phyloP scores from a whole-genome alignment of 1,284 basidiomycete species.

The Paramarasmius palmivorus region DNA sequence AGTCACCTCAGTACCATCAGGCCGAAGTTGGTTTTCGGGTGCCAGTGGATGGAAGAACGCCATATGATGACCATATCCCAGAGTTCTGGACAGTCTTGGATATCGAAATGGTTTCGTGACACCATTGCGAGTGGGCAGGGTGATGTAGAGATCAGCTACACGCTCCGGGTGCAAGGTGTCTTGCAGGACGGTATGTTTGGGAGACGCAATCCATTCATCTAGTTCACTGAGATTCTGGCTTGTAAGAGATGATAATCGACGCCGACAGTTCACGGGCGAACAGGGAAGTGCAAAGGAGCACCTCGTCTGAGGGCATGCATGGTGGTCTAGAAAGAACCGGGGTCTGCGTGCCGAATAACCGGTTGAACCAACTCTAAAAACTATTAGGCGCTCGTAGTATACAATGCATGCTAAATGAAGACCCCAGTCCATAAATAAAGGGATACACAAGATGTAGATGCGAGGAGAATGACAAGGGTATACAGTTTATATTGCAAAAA shows the following conservation, averaged over 20 bases:
- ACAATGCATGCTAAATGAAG: too few species aligned
- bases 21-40: constrained; percentile 56
- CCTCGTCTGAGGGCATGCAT: too few species aligned
- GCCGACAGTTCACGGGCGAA: neutral
- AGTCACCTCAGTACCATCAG: constrained; percentile 74
- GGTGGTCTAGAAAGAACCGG: too few species aligned
- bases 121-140: constrained; percentile 71
- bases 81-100: constrained; percentile 41
- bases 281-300: too few species aligned
- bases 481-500: neutral
- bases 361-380: too few species aligned
- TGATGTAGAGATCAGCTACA: constrained; percentile 62
- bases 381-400: too few species aligned
- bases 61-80: constrained; percentile 71
- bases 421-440: too few species aligned
- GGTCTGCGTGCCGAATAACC: too few species aligned
- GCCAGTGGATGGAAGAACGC: constrained; percentile 73
- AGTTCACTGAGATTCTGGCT: constrained; percentile 42
- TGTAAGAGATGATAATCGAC: neutral
- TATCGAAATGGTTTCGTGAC: constrained; percentile 37
- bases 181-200: constrained; percentile 38
- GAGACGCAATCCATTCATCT: constrained; percentile 51
- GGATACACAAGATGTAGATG: too few species aligned
- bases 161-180: constrained; percentile 53
- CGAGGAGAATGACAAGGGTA: too few species aligned